Base-by-base conservation (phyloP, 1,284 basidiomycete species). In the Neonothopanus nambi region DNA sequence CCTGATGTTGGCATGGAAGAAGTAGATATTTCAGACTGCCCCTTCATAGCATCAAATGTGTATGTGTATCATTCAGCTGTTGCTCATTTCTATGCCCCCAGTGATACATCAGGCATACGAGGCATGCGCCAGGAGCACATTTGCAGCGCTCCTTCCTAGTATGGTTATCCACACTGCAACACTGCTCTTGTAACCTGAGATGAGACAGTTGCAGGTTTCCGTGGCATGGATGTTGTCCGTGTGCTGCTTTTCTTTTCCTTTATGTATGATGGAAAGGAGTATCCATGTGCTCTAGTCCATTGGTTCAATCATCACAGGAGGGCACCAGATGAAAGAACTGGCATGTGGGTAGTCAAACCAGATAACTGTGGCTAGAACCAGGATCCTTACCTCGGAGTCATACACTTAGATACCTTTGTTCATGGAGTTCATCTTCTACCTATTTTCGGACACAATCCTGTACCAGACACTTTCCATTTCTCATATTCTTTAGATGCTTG, bases 41-140 rank as follows among this genome's bases (percentile, higher is more conserved):
- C 55, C 23, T 48, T 40, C 46, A 60, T 52, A 8, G 13, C 48
- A 3, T 38, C 50, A 11, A 56, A 48, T n/a, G 53, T 67, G 17
- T 42, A 21, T 4, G 58, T 67, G 0, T 64, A 57, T 36, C 53
- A 61, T 20, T 69, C 67, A 36, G 66, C 66, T 3, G 48, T 57
- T 11, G 58, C 65, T 2, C 47, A 36, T 0, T 71, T 65, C 51
- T 64, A 57, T 52, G 66, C 67, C 9, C 69, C 65, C 9, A 70
- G 69, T 33, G 49, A 51, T 20, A 30, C 26, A 4, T 30, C 49
- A n/a, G 38, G 38, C 3, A 51, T 42, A 6, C 38, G 49, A 12
- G 51, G 51, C n/a, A 46, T 46, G 42, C 39, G 17, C 36, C 18
- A 24, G 17, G 48, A 50, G 38, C 5, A 24, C 3, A 48, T 48